Evolutionary conservation across 257 asterid genomes (phyloP), one percentile per base, ranked within the genome.

Genomic region (Solanum lignicaule): DNA sequence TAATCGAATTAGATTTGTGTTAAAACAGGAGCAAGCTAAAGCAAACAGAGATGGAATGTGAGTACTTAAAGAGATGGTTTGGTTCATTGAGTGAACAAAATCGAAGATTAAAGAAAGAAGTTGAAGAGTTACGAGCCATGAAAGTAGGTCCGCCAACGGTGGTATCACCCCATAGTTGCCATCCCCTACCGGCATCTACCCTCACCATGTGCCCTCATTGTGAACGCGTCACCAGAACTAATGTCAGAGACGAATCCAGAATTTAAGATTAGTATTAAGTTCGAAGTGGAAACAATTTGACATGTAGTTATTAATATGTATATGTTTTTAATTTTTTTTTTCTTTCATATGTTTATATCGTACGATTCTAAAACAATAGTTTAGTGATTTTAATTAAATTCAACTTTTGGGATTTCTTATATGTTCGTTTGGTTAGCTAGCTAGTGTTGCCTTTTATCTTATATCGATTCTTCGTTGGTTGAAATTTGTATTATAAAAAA

Each of bases 161-260:
- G 41, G 3, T 89, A 3, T 83, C 91, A 13, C 92, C 93, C 9
- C 88, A 87, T 89, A 86, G 87, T 86, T 87, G 91, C 6, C 88
- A 91, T n/a, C 92, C 92, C 6, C 91, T 85, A 33, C 90, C 90
- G 33, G 90, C 94, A 10, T 91, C 98, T 79, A 73, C 94, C 88
- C 89, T 93, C 79, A 91, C 96, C 0, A 94, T 95, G 98, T 95
- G 98, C 89, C 97, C 98, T n/a, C 91, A 92, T 21, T 95, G 98
- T 52, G 90, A 94, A 90, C 93, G 95, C 4, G 93, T 95, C 88
- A 89, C 94, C 39, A 36, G 90, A 60, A 86, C 93, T 20, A 13
- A 76, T 6, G 29, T 38, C 6, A 35, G 9, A 81, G 85, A 46
- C 11, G 18, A 46, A 46, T 81, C 11, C 0, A 46, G 0, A 81